Evolutionary conservation across 495 filamentous ascomycete species (phyloP).

Genomic region (Neurospora hispaniola): DNA sequence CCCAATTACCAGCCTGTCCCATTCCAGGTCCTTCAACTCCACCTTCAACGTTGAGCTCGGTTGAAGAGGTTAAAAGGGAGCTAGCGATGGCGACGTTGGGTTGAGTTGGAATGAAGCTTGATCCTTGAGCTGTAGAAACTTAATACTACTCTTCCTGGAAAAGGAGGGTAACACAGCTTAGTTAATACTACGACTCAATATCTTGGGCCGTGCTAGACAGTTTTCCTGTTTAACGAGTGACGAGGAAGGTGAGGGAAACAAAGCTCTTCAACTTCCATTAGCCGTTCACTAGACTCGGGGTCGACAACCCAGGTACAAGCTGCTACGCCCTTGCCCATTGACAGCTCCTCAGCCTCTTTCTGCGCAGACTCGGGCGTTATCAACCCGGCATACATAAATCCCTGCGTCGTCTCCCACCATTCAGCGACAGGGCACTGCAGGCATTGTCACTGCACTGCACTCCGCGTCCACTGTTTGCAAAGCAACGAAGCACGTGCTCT

Average conservation of each 20-base stretch:
- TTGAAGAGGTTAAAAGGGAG: neutral
- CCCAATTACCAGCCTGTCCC: neutral
- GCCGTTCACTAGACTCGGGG: conserved; percentile 43
- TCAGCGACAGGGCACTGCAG: too few species aligned
- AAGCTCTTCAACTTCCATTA: conserved; percentile 43
- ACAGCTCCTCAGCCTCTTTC: neutral
- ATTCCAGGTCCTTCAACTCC: neutral
- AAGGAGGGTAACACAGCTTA: too few species aligned
- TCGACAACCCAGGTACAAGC: conserved; percentile 41
- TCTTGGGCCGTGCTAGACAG: too few species aligned
- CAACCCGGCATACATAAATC: neutral
- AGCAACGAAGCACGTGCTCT: too few species aligned
- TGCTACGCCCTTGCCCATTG: conserved; percentile 1
- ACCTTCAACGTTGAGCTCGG: neutral
- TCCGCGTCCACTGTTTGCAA: too few species aligned
- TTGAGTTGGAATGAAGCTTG: neutral
- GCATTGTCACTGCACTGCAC: too few species aligned
- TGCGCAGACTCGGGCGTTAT: neutral
- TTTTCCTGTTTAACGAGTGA: neutral
- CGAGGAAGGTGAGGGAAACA: neutral
- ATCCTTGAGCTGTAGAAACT: neutral
- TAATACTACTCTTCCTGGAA: too few species aligned
- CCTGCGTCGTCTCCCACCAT: conserved; percentile 23
- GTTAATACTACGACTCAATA: too few species aligned
- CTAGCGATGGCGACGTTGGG: too few species aligned